A percentile compares a stretch with the other conserved stretches of the same genome.
These are phyloP conservation scores for Pouteria campechiana DNA, from an alignment of 179 eudicot species.

Conservation along the genomic window DNA sequence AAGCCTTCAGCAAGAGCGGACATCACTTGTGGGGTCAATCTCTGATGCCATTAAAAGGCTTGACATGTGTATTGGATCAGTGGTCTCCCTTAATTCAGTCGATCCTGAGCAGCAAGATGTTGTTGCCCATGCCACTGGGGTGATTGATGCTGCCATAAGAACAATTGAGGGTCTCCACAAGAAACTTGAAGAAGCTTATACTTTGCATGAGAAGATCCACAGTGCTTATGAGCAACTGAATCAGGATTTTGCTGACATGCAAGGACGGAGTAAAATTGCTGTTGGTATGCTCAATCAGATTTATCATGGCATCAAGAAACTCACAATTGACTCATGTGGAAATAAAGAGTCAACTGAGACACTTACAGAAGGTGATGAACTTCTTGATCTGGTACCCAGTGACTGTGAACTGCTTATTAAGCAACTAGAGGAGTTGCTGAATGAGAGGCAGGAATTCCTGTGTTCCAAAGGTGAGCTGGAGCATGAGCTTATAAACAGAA, in stretches of 20 bases:
- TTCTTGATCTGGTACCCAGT: constrained; percentile 27
- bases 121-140: constrained; percentile 22
- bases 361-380: constrained; percentile 8
- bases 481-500: constrained; percentile 43
- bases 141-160: constrained; percentile 47
- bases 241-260: constrained; percentile 26
- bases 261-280: constrained; percentile 27
- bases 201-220: constrained; percentile 24
- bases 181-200: constrained; percentile 35
- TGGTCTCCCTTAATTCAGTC: too few species aligned
- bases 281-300: constrained; percentile 34
- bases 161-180: constrained; percentile 43
- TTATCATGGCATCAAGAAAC: constrained; percentile 29
- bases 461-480: constrained; percentile 36
- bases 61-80: too few species aligned
- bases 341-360: constrained; percentile 19
- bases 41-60: too few species aligned
- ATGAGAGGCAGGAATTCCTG: constrained; percentile 41
- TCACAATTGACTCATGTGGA: constrained; percentile 26
- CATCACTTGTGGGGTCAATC: too few species aligned
- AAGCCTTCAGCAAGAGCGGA: too few species aligned
- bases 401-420: constrained; percentile 39
- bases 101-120: constrained; percentile 20
- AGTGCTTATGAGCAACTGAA: constrained; percentile 19
- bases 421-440: constrained; percentile 31